Percentiles rank a stretch among this genome's conserved stretches.
Evolutionary conservation across 148 eudicot species (phyloP).

Genomic region (Spergularia bocconei): DNA sequence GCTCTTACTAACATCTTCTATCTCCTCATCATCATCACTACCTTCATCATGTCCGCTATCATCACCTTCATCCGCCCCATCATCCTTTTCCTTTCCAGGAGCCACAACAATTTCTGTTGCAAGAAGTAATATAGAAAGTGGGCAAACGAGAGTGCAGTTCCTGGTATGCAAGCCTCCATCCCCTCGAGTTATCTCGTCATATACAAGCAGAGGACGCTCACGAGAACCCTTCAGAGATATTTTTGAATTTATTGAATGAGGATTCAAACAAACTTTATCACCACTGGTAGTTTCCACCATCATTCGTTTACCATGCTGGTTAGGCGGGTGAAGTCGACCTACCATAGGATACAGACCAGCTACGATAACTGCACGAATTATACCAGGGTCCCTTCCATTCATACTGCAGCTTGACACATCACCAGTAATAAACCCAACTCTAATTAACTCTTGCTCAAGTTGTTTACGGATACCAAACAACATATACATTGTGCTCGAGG

Average conservation of each 20-base stretch:
- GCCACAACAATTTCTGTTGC: constrained; percentile 81
- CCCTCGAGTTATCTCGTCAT: constrained; percentile 81
- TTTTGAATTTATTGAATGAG: constrained; percentile 43
- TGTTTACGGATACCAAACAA: constrained; percentile 71
- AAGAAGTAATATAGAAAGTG: constrained; percentile 64
- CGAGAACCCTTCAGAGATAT: constrained; percentile 21
- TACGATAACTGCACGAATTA: constrained; percentile 68
- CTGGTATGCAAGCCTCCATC: constrained; percentile 63
- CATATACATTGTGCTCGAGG: constrained; percentile 69
- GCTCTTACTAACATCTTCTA: constrained; percentile 24
- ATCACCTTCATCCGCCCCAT: constrained; percentile 27
- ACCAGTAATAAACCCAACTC: constrained; percentile 59
- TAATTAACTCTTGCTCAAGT: constrained; percentile 54
- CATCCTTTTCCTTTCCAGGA: constrained; percentile 41
- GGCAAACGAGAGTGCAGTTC: constrained; percentile 61
- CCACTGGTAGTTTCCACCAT: constrained; percentile 59
- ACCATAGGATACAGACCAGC: constrained; percentile 93
- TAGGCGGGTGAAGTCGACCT: constrained; percentile 54
- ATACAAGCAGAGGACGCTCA: constrained; percentile 48
- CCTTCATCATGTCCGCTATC: constrained; percentile 36
- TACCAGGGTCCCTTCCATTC: constrained; percentile 67
- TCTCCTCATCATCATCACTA: constrained; percentile 40
- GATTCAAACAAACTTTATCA: constrained; percentile 58
- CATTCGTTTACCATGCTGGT: constrained; percentile 30
- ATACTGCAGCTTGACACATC: constrained; percentile 55